Evolutionary conservation across 305 asterid genomes (phyloP), one percentile per base, ranked within the genome.

Genomic region (Solanum chacoense): DNA sequence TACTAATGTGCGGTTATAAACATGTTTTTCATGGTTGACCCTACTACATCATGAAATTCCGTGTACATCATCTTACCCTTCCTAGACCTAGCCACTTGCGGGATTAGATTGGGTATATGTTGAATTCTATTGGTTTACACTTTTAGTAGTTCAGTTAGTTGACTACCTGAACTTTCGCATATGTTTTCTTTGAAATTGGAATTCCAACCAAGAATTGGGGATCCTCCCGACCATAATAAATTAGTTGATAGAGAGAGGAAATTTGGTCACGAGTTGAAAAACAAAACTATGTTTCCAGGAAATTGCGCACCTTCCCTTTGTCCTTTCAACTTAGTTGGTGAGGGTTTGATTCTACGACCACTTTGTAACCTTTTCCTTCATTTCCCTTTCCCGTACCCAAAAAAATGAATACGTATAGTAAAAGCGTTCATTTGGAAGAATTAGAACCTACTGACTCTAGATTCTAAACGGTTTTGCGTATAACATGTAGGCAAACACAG

Each of bases 401-500:
- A 4, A 20, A 63, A 63, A 67, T 67, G 22, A 13, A 12, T 74
- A 77, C 4, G 8, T 26, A 37, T 24, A n/a, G 4, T 78, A 24
- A 12, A 8, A 78, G 3, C 3, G 18, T 1, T 38, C 8, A 31
- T 28, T 9, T 26, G 4, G n/a, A 86, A 69, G 40, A 69, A 34
- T 35, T 4, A 26, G 14, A 18, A 28, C 12, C 1, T 11, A 73
- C 24, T 4, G 31, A 40, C 80, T 55, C 22, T 42, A 31, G 67
- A 83, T 83, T 10, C 1, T 50, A 31, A 83, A 55, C 8, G 20
- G 0, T 50, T 18, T 81, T 31, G 29, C 0, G 7, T 8, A 6
- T 76, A 0, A n/a, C 31, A 20, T 90, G 92, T 91, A 95, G 98
- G 93, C 92, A 16, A 95, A 95, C 20, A 92, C 93, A 24, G 94